Conservation (phyloP, 2,329 filamentous ascomycete genomes). For the Fusarium luffae region DNA sequence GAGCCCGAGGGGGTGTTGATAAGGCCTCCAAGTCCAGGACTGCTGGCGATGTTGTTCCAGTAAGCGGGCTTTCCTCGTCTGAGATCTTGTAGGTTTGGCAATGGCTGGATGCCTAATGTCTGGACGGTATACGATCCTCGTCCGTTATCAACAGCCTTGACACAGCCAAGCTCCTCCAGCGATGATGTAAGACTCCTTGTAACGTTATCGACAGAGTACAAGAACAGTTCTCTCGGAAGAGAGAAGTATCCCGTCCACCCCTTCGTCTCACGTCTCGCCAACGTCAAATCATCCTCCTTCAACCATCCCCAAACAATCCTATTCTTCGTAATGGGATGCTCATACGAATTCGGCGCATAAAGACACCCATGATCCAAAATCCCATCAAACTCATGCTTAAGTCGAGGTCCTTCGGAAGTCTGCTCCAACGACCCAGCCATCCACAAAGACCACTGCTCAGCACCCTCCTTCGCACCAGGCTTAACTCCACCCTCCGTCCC, state of each 20-base stretch:
- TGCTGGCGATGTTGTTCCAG: conserved; percentile 16
- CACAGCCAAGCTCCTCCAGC: conserved; percentile 55
- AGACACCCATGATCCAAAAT: conserved; percentile 60
- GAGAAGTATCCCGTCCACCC: conserved; percentile 63
- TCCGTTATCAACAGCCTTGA: conserved; percentile 44
- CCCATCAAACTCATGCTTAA: conserved; percentile 56
- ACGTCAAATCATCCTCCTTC: conserved; percentile 60
- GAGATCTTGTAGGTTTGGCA: conserved; percentile 39
- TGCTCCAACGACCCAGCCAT: conserved; percentile 52
- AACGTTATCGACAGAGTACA: conserved; percentile 54
- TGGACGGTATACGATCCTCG: conserved; percentile 50
- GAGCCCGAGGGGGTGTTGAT: conserved; percentile 4
- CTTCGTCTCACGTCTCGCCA: conserved; percentile 55
- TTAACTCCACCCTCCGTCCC: conserved; percentile 56
- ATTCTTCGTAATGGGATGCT: conserved; percentile 54
- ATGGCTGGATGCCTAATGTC: conserved; percentile 55
- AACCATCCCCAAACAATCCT: conserved; percentile 62
- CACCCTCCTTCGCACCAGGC: conserved; percentile 31
- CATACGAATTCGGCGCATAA: conserved; percentile 62
- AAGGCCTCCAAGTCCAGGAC: not conserved
- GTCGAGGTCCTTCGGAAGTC: conserved; percentile 20
- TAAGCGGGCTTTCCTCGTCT: conserved; percentile 19
- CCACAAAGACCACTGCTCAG: conserved; percentile 51
- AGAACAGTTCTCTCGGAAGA: conserved; percentile 56
- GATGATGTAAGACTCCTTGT: conserved; percentile 50